phyloP scores from a whole-genome alignment of 2,329 filamentous ascomycete species.

The Aspergillus sp. region DNA sequence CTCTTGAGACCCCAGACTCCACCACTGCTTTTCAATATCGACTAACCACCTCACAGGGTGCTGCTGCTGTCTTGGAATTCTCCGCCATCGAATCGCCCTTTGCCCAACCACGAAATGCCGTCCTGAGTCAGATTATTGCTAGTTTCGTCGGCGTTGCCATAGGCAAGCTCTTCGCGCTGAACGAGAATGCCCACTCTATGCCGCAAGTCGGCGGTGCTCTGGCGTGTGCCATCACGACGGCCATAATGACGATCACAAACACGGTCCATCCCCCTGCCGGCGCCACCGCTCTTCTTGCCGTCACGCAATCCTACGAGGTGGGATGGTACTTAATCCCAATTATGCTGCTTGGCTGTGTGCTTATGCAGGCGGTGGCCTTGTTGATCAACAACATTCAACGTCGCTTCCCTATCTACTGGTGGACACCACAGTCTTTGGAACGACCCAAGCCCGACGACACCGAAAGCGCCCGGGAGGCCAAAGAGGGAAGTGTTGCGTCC shows the following conservation, averaged over 20 bases:
- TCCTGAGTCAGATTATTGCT: slow-evolving; percentile 67
- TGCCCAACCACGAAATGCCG: slow-evolving; percentile 69
- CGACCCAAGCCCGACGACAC: slow-evolving; percentile 14
- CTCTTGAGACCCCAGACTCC: background rate
- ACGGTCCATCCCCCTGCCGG: slow-evolving; percentile 75
- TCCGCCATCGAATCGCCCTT: slow-evolving; percentile 71
- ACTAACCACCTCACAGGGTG: slow-evolving; percentile 55
- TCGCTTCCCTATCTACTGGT: slow-evolving; percentile 71
- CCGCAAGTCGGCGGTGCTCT: slow-evolving; percentile 67
- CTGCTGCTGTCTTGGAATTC: slow-evolving; percentile 74
- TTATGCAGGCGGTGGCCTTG: slow-evolving; percentile 66
- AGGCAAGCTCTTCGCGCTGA: slow-evolving; percentile 65
- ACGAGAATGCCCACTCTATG: slow-evolving; percentile 51
- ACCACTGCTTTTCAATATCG: background rate
- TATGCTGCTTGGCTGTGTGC: slow-evolving; percentile 58
- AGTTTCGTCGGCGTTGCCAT: slow-evolving; percentile 63
- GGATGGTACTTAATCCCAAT: slow-evolving; percentile 71
- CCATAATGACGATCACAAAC: slow-evolving; percentile 68
- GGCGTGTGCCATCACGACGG: slow-evolving; percentile 63
- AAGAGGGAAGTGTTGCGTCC: slow-evolving; percentile 16
- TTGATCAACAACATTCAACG: slow-evolving; percentile 70
- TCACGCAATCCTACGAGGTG: slow-evolving; percentile 55
- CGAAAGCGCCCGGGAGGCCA: slow-evolving; percentile 21
- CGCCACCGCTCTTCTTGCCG: slow-evolving; percentile 70
- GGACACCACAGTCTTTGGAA: slow-evolving; percentile 38